Evolutionary conservation across 495 filamentous ascomycete genomes (phyloP), one percentile per base, ranked within the genome.

Genomic region (Penicillium lividum): DNA sequence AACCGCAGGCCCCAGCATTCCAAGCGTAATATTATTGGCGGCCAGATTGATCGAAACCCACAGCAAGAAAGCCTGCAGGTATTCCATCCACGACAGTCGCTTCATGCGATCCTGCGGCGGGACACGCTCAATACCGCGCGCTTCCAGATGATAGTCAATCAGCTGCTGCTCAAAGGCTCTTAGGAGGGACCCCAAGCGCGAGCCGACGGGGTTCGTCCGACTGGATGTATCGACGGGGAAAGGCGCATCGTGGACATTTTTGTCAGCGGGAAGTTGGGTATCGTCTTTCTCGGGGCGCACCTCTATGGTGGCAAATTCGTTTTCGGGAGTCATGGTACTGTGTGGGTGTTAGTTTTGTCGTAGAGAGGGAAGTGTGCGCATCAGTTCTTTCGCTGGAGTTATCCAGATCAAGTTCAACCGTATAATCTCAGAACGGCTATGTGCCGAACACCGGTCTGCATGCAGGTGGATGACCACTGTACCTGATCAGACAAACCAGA

Each of bases 41-140:
- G 87, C 86, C 33, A 91, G 77, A 66, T 93, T 93, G 73, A 91
- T 82, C 1, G 86, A 86, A 56, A 90, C 77, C 89, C 89, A 93
- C 15, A 91, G 72, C 45, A 90, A 62, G 36, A 82, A 82, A 7
- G 86, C 78, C 68, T 91, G 89, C 40, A 84, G 62, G 64, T 86
- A 89, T 34, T 76, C 75, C 29, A 79, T 60, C 72, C 84, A 85
- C n/a, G 84, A 73, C 29, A 82, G 61, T 13, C 64, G 65, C 25
- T 77, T 71, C 47, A 84, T 79, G 42, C 84, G 78, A 66, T 90
- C 84, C 38, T 85, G 67, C 29, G 84, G 77, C 25, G 80, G 73
- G 5, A 93, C 89, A 18, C 88, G 85, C 59, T 88, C 81, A 53
- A 91, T 88, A n/a, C 89, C 89, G 18, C 89, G 84, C 25, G 84